Base-by-base conservation (phyloP, 805 yeast species). In the Suhomyces tanzawaensis region DNA sequence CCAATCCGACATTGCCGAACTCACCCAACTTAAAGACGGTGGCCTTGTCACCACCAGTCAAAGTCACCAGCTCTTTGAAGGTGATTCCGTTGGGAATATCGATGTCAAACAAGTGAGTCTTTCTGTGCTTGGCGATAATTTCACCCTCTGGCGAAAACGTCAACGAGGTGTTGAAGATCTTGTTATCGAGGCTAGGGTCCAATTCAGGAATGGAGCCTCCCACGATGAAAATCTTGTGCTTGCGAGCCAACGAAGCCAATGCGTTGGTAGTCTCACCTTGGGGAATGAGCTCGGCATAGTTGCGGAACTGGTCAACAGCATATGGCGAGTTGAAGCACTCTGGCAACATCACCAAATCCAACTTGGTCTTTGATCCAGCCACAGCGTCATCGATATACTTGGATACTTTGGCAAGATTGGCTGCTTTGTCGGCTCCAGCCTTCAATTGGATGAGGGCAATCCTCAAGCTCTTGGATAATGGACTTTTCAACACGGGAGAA, bases 321-420 rank as follows among this genome's bases (percentile, higher is more conserved):
- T 93, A 93, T 3, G 98, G 98, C 1, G 96, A 86, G 60, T 91
- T 93, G 76, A 90, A 91, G 66, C 96, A 89, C 65, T 93, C 98
- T 7, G 99, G 99, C 22, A 93, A 68, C 47, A 93, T 87, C 8
- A 93, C 76, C 29, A 91, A 68, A 51, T 90, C 85, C 29, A 82
- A 44, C 36, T 52, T 54, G 2, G 66, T 69, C 27, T 54, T 57
- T 17, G 71, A 55, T 16, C 53, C 51, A 1, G 45, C 36, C 8
- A 64, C 61, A 1, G 98, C 97, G 40, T 74, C 77, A 16, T 71
- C 69, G 32, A 88, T 77, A 48, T 74, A 79, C 8, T 69, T 71
- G 34, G 76, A 71, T 4, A 86, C 95, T 48, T 83, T 81, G 34
- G 70, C 56, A 43, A 91, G 67, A 62, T 93, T 93, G 48, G 82